Evolutionary conservation across 345 rosid genomes (phyloP).

Genomic region (Eucalyptus regnans): DNA sequence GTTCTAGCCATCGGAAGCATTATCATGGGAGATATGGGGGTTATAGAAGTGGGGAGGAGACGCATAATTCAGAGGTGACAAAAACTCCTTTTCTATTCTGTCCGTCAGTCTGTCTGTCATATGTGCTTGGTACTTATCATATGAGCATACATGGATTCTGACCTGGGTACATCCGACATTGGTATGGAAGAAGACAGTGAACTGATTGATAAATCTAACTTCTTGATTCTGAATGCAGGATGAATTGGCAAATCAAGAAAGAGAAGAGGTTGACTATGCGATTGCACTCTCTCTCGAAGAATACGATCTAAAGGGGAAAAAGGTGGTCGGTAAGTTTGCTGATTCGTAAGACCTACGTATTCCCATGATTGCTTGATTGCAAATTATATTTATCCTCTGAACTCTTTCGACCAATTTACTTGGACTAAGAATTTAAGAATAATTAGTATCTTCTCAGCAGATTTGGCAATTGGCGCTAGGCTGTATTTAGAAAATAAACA

Average conservation of each 20-base stretch:
- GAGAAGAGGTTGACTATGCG: conserved; percentile 66
- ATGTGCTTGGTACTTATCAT: not conserved
- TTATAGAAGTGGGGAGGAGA: conserved; percentile 33
- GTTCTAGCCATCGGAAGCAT: conserved; percentile 46
- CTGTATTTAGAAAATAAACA: not conserved
- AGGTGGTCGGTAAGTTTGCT: conserved; percentile 47
- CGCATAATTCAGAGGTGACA: conserved; percentile 55
- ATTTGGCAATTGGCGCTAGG: not conserved
- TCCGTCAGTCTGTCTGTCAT: conserved; percentile 7
- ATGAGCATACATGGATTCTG: not conserved
- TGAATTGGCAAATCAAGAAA: conserved; percentile 64
- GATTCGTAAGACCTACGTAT: not conserved
- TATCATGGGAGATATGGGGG: conserved; percentile 37
- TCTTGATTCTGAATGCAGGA: conserved; percentile 37
- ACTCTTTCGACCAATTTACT: not conserved
- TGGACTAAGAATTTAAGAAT: not conserved
- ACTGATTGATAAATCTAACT: not conserved
- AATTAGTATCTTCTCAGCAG: not conserved
- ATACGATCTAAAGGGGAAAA: conserved; percentile 66
- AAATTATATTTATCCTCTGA: not conserved
- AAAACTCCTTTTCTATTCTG: not conserved
- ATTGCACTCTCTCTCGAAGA: conserved; percentile 83
- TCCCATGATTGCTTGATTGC: not conserved
- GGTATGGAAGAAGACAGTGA: not conserved
- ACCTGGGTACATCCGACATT: not conserved